A percentile compares a stretch with the other conserved stretches of the same genome.
phyloP scores from a whole-genome alignment of 148 eudicot species.

The Drosera capensis region DNA sequence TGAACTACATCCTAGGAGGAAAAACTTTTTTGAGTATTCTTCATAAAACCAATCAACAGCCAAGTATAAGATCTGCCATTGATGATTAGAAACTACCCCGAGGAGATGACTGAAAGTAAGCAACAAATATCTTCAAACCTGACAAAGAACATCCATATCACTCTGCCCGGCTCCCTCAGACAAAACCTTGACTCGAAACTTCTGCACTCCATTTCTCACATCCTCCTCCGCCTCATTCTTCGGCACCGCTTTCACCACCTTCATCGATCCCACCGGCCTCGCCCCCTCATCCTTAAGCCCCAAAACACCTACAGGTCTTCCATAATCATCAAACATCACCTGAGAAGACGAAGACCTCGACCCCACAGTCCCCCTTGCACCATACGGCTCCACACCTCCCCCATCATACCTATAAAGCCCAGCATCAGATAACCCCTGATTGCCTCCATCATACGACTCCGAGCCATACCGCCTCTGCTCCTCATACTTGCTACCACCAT shows the following conservation, averaged over 20 bases:
- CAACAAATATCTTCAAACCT: constrained; percentile 29
- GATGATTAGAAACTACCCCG: neutral
- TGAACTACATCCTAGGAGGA: too few relatives aligned
- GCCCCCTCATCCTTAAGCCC: constrained; percentile 18
- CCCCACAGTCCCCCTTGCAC: constrained; percentile 31
- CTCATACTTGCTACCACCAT: constrained; percentile 9
- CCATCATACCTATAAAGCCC: constrained; percentile 54
- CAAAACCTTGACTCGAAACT: constrained; percentile 59
- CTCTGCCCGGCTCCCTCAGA: constrained; percentile 53
- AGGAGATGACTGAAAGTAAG: too few relatives aligned
- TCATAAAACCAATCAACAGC: too few relatives aligned
- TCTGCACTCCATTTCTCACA: constrained; percentile 41
- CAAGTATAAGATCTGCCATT: neutral
- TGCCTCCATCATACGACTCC: constrained; percentile 8
- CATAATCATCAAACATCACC: constrained; percentile 72
- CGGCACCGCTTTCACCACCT: constrained; percentile 43
- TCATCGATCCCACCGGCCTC: constrained; percentile 7
- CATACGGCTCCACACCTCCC: constrained; percentile 42
- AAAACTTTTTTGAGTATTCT: too few relatives aligned
- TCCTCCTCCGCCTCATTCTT: constrained; percentile 37
- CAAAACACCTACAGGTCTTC: constrained; percentile 39
- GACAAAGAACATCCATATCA: constrained; percentile 79
- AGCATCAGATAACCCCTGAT: constrained; percentile 13
- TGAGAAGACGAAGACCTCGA: constrained; percentile 19
- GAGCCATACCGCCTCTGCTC: constrained; percentile 9